phyloP scores from a whole-genome alignment of 148 eudicot genomes.

The Camellia sinensis region DNA sequence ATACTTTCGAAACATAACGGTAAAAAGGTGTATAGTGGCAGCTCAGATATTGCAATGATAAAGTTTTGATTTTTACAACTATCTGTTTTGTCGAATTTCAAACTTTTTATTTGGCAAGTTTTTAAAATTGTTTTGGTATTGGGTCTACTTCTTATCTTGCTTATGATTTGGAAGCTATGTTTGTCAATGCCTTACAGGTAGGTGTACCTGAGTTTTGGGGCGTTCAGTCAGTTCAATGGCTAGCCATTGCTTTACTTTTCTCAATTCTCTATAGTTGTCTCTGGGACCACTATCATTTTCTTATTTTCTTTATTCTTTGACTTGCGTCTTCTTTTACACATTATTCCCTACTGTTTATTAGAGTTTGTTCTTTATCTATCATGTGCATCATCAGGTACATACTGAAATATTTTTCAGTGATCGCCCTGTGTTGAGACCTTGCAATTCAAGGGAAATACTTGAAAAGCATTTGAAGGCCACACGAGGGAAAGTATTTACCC shows the following conservation, averaged over 20 bases:
- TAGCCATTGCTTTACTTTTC: background rate
- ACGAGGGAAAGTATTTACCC: conserved; percentile 83
- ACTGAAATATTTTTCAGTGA: conserved; percentile 88
- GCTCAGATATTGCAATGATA: background rate
- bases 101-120: background rate
- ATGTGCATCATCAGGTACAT: conserved; percentile 62
- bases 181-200: background rate
- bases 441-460: conserved; percentile 72
- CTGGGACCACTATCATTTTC: too few species aligned
- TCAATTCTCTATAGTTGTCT: too few species aligned
- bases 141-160: background rate
- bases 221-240: background rate
- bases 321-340: background rate
- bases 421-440: conserved; percentile 69
- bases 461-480: conserved; percentile 71
- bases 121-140: background rate
- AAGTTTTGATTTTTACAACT: background rate
- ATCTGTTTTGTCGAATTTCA: background rate
- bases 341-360: conserved; percentile 13
- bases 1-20: background rate
- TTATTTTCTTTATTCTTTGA: too few species aligned
- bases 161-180: background rate
- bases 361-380: background rate
- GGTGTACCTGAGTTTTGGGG: background rate
- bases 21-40: background rate